Conservation (phyloP, 352 stramenopile genomes). For the Pythium biforme region DNA sequence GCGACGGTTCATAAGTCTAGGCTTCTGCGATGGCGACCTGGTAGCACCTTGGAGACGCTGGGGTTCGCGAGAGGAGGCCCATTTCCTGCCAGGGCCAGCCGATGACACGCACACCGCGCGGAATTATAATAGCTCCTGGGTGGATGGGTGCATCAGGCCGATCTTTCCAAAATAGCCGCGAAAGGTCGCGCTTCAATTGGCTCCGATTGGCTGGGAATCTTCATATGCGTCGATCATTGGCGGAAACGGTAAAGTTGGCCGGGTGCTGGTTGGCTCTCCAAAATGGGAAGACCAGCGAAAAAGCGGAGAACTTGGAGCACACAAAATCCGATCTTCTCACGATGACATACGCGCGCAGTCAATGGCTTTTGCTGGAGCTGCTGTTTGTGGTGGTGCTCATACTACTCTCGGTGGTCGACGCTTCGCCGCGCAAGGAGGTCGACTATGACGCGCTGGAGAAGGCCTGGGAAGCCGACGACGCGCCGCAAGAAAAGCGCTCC, state of each 20-base stretch:
- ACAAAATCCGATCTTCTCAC: neutral
- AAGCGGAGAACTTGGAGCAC: neutral
- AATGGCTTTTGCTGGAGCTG: neutral
- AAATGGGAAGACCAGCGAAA: neutral
- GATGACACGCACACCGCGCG: neutral
- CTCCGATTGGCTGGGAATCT: constrained; percentile 5
- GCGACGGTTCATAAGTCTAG: too few relatives aligned
- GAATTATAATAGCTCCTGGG: constrained; percentile 5
- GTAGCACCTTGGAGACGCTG: too few relatives aligned
- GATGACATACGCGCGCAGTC: neutral
- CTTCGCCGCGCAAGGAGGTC: constrained; percentile 30
- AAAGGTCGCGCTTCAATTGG: neutral
- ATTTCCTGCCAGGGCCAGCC: neutral
- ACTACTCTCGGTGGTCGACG: constrained; percentile 3
- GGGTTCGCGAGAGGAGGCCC: neutral
- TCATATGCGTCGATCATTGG: constrained; percentile 7
- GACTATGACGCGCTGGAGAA: constrained; percentile 70
- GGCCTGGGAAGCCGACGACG: constrained; percentile 58
- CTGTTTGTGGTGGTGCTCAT: neutral
- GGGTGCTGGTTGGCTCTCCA: neutral
- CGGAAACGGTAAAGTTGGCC: neutral
- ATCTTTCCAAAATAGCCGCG: constrained; percentile 19
- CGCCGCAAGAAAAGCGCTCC: constrained; percentile 39
- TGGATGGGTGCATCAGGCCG: neutral
- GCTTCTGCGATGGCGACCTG: too few relatives aligned